These are phyloP conservation scores for Trichoderma koningiopsis DNA, from an alignment of 2,329 filamentous ascomycete species.

Conservation along the genomic window DNA sequence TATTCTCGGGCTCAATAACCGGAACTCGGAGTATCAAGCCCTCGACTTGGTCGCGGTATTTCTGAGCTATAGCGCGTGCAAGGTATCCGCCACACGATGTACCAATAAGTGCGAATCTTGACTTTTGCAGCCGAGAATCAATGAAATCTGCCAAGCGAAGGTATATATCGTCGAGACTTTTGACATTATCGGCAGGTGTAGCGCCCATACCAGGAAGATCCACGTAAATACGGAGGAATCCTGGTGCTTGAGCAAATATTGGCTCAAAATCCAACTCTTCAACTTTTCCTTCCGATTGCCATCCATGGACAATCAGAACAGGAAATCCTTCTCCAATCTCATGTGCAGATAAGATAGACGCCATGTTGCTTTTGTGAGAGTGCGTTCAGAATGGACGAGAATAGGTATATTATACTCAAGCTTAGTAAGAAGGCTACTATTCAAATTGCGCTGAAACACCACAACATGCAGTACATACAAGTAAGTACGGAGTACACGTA, in stretches of 20 bases:
- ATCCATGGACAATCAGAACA: slow-evolving; percentile 26
- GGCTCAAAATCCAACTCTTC: slow-evolving; percentile 28
- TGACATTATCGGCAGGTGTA: slow-evolving; percentile 18
- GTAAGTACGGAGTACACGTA: too few species aligned
- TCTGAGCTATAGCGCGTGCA: slow-evolving; percentile 24
- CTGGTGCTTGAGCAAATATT: slow-evolving; percentile 22
- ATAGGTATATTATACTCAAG: too few species aligned
- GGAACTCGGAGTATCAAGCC: slow-evolving; percentile 26
- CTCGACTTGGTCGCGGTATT: slow-evolving; percentile 23
- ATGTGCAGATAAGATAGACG: slow-evolving; percentile 8
- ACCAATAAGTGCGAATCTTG: slow-evolving; percentile 24
- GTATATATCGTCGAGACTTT: slow-evolving; percentile 23
- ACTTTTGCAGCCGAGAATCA: slow-evolving; percentile 11
- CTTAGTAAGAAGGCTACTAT: background rate
- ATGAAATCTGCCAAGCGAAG: slow-evolving; percentile 17
- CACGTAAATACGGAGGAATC: slow-evolving; percentile 25
- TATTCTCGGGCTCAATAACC: slow-evolving; percentile 24
- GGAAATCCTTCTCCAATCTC: slow-evolving; percentile 26
- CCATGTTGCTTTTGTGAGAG: background rate
- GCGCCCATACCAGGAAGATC: slow-evolving; percentile 27
- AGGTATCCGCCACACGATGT: slow-evolving; percentile 27
- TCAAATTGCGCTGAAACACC: background rate
- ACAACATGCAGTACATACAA: too few species aligned
- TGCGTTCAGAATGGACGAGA: background rate
- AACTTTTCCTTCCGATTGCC: slow-evolving; percentile 16